Percentiles rank a stretch among this genome's conserved stretches.
Evolutionary conservation across 768 basidiomycete genomes (phyloP).

Genomic region (Tremella fuciformis): DNA sequence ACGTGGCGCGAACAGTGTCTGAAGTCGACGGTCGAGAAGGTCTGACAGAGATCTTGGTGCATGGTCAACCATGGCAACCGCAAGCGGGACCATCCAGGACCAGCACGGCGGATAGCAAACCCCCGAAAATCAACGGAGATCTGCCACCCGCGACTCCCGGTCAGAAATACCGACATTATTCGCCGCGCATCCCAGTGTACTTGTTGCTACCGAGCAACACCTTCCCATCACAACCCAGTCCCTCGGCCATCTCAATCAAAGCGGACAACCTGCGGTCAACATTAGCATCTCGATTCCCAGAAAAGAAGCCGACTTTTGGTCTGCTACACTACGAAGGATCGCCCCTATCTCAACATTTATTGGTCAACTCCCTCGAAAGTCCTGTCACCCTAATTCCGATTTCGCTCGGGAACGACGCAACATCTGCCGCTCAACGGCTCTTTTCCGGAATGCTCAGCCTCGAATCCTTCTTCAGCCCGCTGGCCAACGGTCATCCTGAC

Average conservation of each 20-base stretch:
- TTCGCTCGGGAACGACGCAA: constrained; percentile 52
- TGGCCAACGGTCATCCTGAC: neutral
- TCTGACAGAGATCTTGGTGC: constrained; percentile 43
- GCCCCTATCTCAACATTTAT: constrained; percentile 20
- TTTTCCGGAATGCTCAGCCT: constrained; percentile 83
- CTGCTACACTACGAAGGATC: constrained; percentile 42
- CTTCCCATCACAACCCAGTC: constrained; percentile 55
- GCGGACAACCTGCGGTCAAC: neutral
- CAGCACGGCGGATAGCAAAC: neutral
- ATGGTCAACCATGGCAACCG: constrained; percentile 38
- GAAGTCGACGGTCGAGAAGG: constrained; percentile 52
- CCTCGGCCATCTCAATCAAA: constrained; percentile 17
- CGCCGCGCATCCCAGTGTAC: constrained; percentile 80
- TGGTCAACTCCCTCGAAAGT: neutral
- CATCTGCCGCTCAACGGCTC: constrained; percentile 70
- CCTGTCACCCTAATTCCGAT: constrained; percentile 25
- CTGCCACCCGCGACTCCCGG: constrained; percentile 84
- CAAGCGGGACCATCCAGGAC: constrained; percentile 2
- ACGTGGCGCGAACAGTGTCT: constrained; percentile 64
- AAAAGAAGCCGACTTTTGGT: constrained; percentile 15
- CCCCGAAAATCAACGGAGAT: neutral
- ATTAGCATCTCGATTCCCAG: neutral
- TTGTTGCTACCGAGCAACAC: constrained; percentile 57
- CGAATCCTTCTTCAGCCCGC: constrained; percentile 54
- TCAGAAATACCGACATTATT: constrained; percentile 98